phyloP scores from a whole-genome alignment of 495 filamentous ascomycete genomes.

The Xylaria castorea region DNA sequence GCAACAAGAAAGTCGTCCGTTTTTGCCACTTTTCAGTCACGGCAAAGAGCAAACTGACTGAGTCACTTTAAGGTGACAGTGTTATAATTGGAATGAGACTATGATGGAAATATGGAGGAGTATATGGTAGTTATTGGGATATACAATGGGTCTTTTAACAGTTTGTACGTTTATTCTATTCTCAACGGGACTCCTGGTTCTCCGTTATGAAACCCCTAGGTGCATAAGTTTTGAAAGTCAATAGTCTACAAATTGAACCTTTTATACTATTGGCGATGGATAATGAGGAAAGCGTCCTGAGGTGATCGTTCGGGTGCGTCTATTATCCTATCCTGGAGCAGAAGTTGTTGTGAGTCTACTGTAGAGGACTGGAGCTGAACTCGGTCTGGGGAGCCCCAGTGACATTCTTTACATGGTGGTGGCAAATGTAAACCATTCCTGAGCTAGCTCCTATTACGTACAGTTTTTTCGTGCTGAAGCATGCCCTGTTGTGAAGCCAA shows the following conservation, averaged over 20 bases:
- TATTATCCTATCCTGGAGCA: background rate
- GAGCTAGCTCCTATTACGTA: background rate
- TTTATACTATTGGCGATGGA: background rate
- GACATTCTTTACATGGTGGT: background rate
- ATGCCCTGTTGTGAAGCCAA: background rate
- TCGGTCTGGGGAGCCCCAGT: background rate
- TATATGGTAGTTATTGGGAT: background rate
- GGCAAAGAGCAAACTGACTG: conserved; percentile 2
- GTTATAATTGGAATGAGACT: background rate
- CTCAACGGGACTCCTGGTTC: background rate
- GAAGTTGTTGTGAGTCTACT: background rate
- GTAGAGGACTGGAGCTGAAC: background rate
- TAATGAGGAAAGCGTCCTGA: background rate
- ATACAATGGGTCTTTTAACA: background rate
- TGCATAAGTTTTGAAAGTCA: background rate
- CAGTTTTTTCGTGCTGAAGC: background rate
- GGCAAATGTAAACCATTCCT: background rate
- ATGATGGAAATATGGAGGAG: background rate
- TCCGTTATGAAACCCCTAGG: background rate
- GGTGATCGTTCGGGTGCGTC: background rate
- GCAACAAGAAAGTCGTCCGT: background rate
- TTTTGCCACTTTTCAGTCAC: background rate
- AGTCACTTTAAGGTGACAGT: background rate
- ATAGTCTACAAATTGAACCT: background rate
- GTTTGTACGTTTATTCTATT: background rate